Percentiles rank a stretch among this genome's conserved stretches.
Conservation (phyloP, 1,284 basidiomycete species). For the Ustilago tritici region DNA sequence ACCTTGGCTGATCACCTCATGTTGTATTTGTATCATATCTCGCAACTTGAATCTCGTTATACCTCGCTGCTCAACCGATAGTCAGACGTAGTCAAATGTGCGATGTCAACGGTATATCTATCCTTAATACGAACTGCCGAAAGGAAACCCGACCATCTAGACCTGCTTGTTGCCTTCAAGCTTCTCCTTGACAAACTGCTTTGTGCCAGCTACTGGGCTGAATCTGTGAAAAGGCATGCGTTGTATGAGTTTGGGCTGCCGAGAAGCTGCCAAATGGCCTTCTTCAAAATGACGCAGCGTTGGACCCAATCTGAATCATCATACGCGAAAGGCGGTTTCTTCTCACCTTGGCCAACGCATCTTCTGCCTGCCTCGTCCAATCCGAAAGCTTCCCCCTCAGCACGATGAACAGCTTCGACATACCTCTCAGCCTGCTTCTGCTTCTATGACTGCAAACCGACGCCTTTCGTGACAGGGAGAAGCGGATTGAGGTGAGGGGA, state of each 20-base stretch:
- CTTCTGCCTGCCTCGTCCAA: background rate
- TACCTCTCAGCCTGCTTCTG: background rate
- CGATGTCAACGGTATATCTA: background rate
- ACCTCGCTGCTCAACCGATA: background rate
- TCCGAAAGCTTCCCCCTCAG: no score
- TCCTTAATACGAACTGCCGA: background rate
- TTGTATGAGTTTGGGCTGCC: background rate
- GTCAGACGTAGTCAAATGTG: background rate
- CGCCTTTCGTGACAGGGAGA: background rate
- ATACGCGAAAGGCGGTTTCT: background rate
- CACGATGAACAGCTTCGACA: no score
- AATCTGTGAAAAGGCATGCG: slow-evolving; percentile 18
- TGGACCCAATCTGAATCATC: slow-evolving; percentile 12
- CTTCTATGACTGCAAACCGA: background rate
- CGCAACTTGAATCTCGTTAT: background rate
- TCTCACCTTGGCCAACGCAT: background rate
- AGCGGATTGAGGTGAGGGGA: background rate
- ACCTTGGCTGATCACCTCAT: background rate
- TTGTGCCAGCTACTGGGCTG: slow-evolving; percentile 24
- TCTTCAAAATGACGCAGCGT: slow-evolving; percentile 11
- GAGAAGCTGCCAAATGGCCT: slow-evolving; percentile 13
- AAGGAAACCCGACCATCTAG: background rate
- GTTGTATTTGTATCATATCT: slow-evolving; percentile 4
- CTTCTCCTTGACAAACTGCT: slow-evolving; percentile 42
- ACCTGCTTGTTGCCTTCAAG: slow-evolving; percentile 9